Base-by-base conservation (phyloP, 2,329 filamentous ascomycete genomes). In the Aspergillus alliaceus region DNA sequence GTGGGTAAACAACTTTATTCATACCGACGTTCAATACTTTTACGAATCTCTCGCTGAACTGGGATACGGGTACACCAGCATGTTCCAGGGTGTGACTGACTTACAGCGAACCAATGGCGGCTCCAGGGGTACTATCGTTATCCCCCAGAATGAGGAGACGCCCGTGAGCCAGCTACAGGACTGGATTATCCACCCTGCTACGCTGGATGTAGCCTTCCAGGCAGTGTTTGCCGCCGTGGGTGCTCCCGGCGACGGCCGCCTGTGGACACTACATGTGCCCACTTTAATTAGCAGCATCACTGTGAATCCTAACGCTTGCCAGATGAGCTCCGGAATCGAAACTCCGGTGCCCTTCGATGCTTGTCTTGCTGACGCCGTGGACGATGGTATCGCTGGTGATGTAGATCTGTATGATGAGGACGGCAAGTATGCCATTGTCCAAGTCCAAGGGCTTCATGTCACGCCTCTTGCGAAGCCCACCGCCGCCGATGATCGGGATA, bases 51-150 rank as follows among this genome's bases (percentile, higher is more conserved):
- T 71, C 2, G 47, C 51, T 0, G 48, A 66, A 0, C 55, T 68
- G 24, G 70, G 70, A 7, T 70, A 68, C 35, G 61, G 62, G 6
- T 73, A 70, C 32, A 61, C 61, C 1, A 64, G 60, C 2, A 57
- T 64, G 11, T 71, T 71, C 58, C 54, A 56, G 12, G 54, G n/a
- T 18, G 4, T 40, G 37, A 6, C 37, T 4, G 11, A 4, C 6
- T 9, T 40, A n/a, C 3, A 40, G 18, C 15, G 37, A 7, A 37
- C 6, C 4, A 37, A 8, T 12, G 34, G 34, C 20, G n/a, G 15
- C 18, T 20, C 14, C 4, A 40, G 4, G 4, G 37, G 37, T 22
- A 4, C 4, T 5, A 20, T 40, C n/a, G 18, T 4, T 12, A 12
- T 40, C 3, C 37, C 34, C 12, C 7, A 37, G 34, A 18, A n/a